Conservation (phyloP, 148 eudicot species). For the Rhododendron molle region DNA sequence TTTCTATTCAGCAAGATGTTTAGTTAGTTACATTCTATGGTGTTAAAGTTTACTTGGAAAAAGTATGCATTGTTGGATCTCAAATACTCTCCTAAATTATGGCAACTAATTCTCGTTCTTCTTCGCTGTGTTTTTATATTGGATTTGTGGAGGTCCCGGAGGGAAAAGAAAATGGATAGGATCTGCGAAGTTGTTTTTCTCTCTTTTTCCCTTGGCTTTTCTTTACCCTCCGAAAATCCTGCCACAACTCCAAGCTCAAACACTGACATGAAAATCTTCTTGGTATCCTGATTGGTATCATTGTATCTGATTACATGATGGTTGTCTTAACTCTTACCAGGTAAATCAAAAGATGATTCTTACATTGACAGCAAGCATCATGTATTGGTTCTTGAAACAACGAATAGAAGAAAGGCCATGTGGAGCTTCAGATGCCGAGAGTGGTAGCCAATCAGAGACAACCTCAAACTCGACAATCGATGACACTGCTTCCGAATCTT, state of each 20-base stretch:
- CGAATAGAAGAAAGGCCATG: constrained; percentile 63
- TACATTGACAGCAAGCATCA: constrained; percentile 89
- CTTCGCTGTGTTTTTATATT: not conserved
- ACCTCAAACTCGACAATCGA: constrained; percentile 75
- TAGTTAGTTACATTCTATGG: not conserved
- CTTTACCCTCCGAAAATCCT: not conserved
- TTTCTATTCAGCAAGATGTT: not conserved
- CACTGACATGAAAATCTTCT: not conserved
- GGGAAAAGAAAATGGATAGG: not conserved
- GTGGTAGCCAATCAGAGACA: constrained; percentile 73
- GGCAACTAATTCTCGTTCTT: not conserved
- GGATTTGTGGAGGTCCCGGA: not conserved
- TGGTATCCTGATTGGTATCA: not conserved
- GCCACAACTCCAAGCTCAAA: not conserved
- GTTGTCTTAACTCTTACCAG: constrained; percentile 36
- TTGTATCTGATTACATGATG: not conserved
- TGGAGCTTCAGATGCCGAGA: constrained; percentile 81
- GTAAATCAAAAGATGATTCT: constrained; percentile 97
- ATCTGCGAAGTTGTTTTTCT: not conserved
- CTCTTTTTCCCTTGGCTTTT: not conserved
- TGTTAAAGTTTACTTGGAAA: not conserved
- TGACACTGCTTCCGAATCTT: constrained; percentile 82
- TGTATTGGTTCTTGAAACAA: constrained; percentile 94
- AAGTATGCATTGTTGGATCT: not conserved
- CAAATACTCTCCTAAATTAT: not conserved